phyloP scores from a whole-genome alignment of 352 stramenopile species.

The Phytophthora cryptogea region DNA sequence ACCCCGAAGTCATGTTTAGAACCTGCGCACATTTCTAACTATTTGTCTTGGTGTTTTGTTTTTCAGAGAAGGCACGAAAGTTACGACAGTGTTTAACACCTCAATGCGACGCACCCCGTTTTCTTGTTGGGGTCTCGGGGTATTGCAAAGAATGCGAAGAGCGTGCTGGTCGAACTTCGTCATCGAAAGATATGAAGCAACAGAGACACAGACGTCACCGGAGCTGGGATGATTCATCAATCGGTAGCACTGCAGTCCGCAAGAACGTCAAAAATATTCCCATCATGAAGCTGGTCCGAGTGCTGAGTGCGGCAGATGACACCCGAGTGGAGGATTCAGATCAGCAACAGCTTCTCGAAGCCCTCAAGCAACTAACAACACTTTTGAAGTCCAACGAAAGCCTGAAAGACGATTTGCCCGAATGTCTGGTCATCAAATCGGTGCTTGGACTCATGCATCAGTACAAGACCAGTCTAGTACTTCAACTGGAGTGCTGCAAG shows the following conservation, averaged over 20 bases:
- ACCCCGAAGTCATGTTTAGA: background rate
- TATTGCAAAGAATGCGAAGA: slow-evolving; percentile 72
- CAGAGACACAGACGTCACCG: slow-evolving; percentile 44
- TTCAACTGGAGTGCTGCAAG: slow-evolving; percentile 82
- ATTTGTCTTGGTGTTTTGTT: slow-evolving; percentile 4
- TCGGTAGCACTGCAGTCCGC: slow-evolving; percentile 25
- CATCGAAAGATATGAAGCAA: slow-evolving; percentile 17
- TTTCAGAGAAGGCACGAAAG: slow-evolving; percentile 51
- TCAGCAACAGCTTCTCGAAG: slow-evolving; percentile 39
- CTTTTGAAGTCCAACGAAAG: slow-evolving; percentile 54
- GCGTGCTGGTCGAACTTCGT: slow-evolving; percentile 3
- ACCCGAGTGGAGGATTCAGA: slow-evolving; percentile 12
- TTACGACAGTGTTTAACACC: slow-evolving; percentile 64
- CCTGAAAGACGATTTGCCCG: slow-evolving; percentile 82
- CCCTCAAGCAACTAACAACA: slow-evolving; percentile 51
- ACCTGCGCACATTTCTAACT: background rate
- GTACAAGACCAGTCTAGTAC: slow-evolving; percentile 44
- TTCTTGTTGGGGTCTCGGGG: slow-evolving; percentile 59
- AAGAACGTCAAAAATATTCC: slow-evolving; percentile 51
- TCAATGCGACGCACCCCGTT: slow-evolving; percentile 68
- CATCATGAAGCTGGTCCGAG: slow-evolving; percentile 45
- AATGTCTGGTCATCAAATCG: slow-evolving; percentile 61
- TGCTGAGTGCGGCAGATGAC: slow-evolving; percentile 35
- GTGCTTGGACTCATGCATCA: slow-evolving; percentile 69
- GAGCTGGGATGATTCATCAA: slow-evolving; percentile 46